A percentile compares a stretch with the other conserved stretches of the same genome.
Evolutionary conservation across 2,329 filamentous ascomycete genomes (phyloP).

Genomic region (Dactylellina sp.): DNA sequence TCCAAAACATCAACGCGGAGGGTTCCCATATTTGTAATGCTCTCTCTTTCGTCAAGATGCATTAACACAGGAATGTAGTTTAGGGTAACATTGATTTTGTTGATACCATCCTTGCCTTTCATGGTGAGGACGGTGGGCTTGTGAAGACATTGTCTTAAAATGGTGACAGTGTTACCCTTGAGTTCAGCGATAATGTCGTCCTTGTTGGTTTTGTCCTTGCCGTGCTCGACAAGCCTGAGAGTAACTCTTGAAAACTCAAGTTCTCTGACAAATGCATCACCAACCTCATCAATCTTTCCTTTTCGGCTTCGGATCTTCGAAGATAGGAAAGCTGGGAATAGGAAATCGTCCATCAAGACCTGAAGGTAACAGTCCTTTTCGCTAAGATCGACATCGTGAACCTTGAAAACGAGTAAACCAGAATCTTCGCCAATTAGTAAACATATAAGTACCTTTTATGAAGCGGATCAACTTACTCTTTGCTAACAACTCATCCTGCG

Average conservation of each 20-base stretch:
- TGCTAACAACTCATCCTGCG: constrained; percentile 80
- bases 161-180: constrained; percentile 84
- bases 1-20: constrained; percentile 94
- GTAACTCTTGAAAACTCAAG: constrained; percentile 96
- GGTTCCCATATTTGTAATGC: constrained; percentile 98
- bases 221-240: constrained; percentile 84
- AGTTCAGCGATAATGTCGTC: constrained; percentile 84
- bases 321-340: constrained; percentile 88
- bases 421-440: constrained; percentile 73
- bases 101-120: constrained; percentile 80
- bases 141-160: constrained; percentile 85
- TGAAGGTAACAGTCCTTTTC: constrained; percentile 82
- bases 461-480: constrained; percentile 69
- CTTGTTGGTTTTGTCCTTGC: constrained; percentile 73
- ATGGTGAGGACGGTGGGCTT: constrained; percentile 86
- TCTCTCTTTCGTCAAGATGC: constrained; percentile 91
- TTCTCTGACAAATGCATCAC: constrained; percentile 95
- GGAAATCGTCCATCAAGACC: constrained; percentile 92
- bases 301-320: constrained; percentile 77
- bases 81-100: constrained; percentile 87
- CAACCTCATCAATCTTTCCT: constrained; percentile 85
- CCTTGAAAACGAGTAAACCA: constrained; percentile 91
- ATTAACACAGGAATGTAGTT: constrained; percentile 96
- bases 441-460: constrained; percentile 53
- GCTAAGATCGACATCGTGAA: constrained; percentile 87